Conservation (phyloP, 768 basidiomycete species). For the Pleurotus salmoneostramineus region DNA sequence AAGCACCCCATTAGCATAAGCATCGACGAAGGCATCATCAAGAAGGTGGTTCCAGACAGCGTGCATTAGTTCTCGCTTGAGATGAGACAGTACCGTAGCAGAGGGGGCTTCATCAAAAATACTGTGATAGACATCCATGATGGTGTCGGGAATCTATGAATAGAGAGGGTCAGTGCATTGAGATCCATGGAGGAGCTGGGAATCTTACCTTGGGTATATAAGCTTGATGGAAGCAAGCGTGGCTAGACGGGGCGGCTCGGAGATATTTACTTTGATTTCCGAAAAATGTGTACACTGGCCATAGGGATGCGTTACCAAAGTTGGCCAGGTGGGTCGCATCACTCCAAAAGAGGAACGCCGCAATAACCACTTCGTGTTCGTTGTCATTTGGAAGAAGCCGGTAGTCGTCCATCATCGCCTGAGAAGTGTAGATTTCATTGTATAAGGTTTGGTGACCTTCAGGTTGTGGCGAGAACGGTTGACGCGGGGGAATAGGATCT, state of each 20-base stretch:
- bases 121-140: neutral
- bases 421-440: slow-evolving; percentile 6
- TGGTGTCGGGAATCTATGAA: slow-evolving; percentile 4
- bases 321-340: slow-evolving; percentile 27
- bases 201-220: slow-evolving; percentile 39
- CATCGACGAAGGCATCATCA: neutral
- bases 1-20: slow-evolving; percentile 7
- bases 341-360: slow-evolving; percentile 23
- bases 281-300: slow-evolving; percentile 26
- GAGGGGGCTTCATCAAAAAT: neutral
- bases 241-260: slow-evolving; percentile 19
- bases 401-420: slow-evolving; percentile 2
- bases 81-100: slow-evolving; percentile 1
- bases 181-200: neutral
- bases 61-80: slow-evolving; percentile 10
- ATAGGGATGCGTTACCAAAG: slow-evolving; percentile 27
- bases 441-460: neutral
- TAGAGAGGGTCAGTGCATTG: neutral
- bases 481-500: neutral
- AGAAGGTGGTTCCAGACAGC: slow-evolving; percentile 3
- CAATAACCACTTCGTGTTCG: slow-evolving; percentile 16
- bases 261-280: slow-evolving; percentile 39
- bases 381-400: neutral
- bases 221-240: slow-evolving; percentile 34
- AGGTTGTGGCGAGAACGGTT: neutral